These are phyloP conservation scores for Creolimax fragrantissima DNA, from an alignment of 78 protist genomes.

Conservation along the genomic window DNA sequence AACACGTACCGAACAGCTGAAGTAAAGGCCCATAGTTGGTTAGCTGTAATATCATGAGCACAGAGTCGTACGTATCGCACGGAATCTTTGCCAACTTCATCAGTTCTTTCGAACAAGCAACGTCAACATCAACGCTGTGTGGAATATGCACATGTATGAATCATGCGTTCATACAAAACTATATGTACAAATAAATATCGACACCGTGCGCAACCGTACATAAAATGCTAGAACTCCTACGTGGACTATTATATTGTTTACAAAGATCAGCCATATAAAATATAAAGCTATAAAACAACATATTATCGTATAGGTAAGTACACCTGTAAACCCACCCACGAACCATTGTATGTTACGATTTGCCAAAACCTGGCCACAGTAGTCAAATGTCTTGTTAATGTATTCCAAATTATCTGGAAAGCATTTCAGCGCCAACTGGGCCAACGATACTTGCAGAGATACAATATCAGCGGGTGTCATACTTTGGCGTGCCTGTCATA, in stretches of 20 bases:
- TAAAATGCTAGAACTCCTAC: too few relatives aligned
- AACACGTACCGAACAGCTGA: conserved; percentile 6
- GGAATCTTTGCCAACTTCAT: conserved; percentile 41
- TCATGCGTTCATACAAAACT: too few relatives aligned
- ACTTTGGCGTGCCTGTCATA: conserved; percentile 40
- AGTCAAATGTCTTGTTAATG: neutral
- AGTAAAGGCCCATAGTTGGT: conserved; percentile 39
- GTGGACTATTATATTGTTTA: too few relatives aligned
- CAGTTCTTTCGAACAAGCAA: conserved; percentile 40
- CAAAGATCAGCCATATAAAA: too few relatives aligned
- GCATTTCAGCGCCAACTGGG: conserved; percentile 60
- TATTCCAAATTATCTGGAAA: conserved; percentile 63
- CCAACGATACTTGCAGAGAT: conserved; percentile 55
- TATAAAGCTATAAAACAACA: too few relatives aligned
- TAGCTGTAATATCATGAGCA: conserved; percentile 51
- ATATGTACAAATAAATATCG: too few relatives aligned
- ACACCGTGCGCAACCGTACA: too few relatives aligned
- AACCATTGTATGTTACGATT: neutral
- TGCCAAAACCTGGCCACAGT: neutral
- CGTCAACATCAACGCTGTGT: conserved; percentile 21
- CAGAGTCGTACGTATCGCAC: conserved; percentile 43
- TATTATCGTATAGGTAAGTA: neutral
- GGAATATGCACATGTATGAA: neutral
- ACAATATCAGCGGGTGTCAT: conserved; percentile 53
- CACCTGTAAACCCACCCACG: neutral